phyloP scores from a whole-genome alignment of 495 filamentous ascomycete genomes.

The Penicillium salamii region DNA sequence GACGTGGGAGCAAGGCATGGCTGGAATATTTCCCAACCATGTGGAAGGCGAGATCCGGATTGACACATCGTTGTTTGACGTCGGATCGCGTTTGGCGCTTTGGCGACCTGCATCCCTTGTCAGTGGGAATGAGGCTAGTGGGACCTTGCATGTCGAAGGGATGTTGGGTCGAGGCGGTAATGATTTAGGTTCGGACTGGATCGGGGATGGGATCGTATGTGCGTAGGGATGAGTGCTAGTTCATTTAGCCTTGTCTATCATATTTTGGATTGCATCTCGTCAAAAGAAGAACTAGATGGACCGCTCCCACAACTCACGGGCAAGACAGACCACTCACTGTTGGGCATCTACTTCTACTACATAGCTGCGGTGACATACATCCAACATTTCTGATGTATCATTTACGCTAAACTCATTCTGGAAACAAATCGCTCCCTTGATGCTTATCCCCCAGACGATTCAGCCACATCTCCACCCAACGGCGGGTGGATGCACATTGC shows the following conservation, averaged over 20 bases:
- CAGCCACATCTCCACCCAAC: constrained; percentile 5
- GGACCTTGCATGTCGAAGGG: constrained; percentile 28
- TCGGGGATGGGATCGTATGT: background rate
- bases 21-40: constrained; percentile 21
- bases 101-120: constrained; percentile 17
- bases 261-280: no score
- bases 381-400: constrained; percentile 7
- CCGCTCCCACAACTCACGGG: no score
- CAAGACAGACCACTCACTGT: no score
- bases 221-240: no score
- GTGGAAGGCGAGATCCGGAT: background rate
- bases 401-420: background rate
- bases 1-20: constrained; percentile 27
- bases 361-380: background rate
- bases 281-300: no score
- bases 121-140: constrained; percentile 19
- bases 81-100: constrained; percentile 5
- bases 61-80: constrained; percentile 23
- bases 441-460: constrained; percentile 10
- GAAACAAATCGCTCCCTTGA: constrained; percentile 11
- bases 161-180: background rate
- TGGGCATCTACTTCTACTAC: no score
- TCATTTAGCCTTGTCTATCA: no score
- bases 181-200: background rate
- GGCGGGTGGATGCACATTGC: constrained; percentile 4